A percentile compares a stretch with the other conserved stretches of the same genome.
phyloP scores from a whole-genome alignment of 352 stramenopile species.

The Phytophthora podocarpi region DNA sequence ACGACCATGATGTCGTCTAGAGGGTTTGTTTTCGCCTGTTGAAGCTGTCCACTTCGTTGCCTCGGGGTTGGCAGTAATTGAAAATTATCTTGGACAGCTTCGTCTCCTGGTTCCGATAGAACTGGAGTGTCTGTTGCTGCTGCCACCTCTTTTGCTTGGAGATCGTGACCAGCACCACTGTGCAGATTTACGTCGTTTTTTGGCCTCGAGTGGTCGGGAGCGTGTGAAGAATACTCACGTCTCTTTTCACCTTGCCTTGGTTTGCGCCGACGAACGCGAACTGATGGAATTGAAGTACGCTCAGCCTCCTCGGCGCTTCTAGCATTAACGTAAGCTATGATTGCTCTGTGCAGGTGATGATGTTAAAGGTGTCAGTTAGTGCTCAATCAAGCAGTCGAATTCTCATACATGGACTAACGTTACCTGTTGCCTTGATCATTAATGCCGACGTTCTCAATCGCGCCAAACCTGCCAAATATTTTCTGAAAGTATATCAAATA shows the following conservation, averaged over 20 bases:
- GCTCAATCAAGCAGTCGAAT: background rate
- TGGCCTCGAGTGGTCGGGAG: background rate
- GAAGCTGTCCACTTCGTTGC: background rate
- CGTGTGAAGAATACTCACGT: constrained; percentile 9
- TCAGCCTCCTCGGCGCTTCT: constrained; percentile 29
- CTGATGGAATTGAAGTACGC: constrained; percentile 11
- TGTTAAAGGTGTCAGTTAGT: background rate
- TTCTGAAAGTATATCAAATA: too few relatives aligned
- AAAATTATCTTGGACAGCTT: background rate
- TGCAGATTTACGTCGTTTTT: background rate
- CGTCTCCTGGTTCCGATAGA: background rate
- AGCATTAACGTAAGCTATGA: constrained; percentile 34
- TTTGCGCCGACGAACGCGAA: constrained; percentile 36
- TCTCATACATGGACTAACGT: too few relatives aligned
- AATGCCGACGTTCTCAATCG: constrained; percentile 32
- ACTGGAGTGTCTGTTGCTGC: background rate
- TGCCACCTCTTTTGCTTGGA: too few relatives aligned
- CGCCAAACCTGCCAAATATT: constrained; percentile 37
- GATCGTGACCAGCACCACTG: background rate
- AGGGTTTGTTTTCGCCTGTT: background rate
- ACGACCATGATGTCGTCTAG: constrained; percentile 22
- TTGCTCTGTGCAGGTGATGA: constrained; percentile 23
- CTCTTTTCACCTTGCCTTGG: constrained; percentile 32
- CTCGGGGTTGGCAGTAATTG: background rate
- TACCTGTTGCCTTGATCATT: constrained; percentile 40